Conservation (phyloP, 495 filamentous ascomycete species). For the Hyaloscypha hepaticicola region DNA sequence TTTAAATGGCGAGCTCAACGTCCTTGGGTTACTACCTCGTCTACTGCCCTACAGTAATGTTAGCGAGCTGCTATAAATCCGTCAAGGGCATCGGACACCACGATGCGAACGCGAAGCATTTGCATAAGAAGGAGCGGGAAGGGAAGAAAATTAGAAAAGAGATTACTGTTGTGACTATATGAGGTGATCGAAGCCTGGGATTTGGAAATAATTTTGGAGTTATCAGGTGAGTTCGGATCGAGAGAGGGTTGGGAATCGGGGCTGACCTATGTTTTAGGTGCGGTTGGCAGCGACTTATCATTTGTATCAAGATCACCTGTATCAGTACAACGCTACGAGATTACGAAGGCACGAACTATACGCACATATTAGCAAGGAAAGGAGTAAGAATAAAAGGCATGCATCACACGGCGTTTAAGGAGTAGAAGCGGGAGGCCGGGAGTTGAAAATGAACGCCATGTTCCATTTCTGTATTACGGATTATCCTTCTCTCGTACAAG, state of each 20-base stretch:
- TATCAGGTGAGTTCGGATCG: not conserved
- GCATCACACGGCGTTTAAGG: not conserved
- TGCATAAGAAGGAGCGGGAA: not conserved
- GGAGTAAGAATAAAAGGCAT: not conserved
- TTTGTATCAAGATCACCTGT: not conserved
- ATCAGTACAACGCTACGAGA: not conserved
- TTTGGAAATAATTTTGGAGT: not conserved
- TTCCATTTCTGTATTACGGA: conserved; percentile 2
- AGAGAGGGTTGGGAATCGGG: not conserved
- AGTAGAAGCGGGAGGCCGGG: not conserved
- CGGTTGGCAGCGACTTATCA: too few species aligned
- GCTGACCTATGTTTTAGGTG: not conserved
- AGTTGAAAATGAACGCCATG: not conserved
- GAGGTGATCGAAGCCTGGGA: not conserved
- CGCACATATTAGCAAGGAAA: not conserved
- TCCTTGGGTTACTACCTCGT: conserved; percentile 9
- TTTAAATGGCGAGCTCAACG: conserved; percentile 4
- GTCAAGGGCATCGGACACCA: not conserved
- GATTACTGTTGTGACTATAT: not conserved
- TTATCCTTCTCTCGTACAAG: conserved; percentile 4
- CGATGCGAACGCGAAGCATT: not conserved
- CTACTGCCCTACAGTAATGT: conserved; percentile 9
- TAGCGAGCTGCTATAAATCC: conserved; percentile 5
- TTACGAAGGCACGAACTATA: not conserved
- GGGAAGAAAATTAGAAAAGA: too few species aligned